Base-by-base conservation (phyloP, 148 eudicot genomes). In the Silene uniflora region DNA sequence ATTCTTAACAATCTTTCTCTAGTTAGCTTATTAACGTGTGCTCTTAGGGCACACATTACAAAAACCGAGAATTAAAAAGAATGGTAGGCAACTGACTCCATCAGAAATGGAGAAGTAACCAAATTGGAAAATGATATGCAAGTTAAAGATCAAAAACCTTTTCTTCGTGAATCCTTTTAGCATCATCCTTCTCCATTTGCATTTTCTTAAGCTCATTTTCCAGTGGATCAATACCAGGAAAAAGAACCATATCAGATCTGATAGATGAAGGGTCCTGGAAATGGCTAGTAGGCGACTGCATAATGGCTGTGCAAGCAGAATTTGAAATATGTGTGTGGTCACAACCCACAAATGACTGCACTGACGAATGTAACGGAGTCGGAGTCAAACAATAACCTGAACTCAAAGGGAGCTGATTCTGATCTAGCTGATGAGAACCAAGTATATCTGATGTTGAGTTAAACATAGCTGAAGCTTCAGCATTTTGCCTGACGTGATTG, bases 191-290 rank as follows among this genome's bases (percentile, higher is more conserved):
- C 58, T 75, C 82, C 77, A 80, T 77, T 62, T 67, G 67, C 56
- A 83, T 75, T 42, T 75, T 82, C 60, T 76, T 79, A 44, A 86
- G 27, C 84, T 86, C 91, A 70, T 61, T 73, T 44, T 73, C 80
- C 25, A 88, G 77, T 62, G 80, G 82, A 27, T 79, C 83, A 29
- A 17, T 7, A 56, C 55, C 54, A 35, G 39, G 11, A 55, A 80
- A 68, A 56, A 62, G 63, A 71, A 58, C 78, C 24, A 52, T 61
- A 75, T 76, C 69, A 52, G 71, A 14, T 67, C 66, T 71, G 23
- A 81, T 44, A 35, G 66, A 58, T 27, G 80, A 68, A 39, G 65
- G 18, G 42, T 61, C 74, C 68, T 23, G 70, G 42, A 72, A 44
- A 66, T 46, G 59, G 73, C 54, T 72, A 72, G 58, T 71, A 71